phyloP scores from a whole-genome alignment of 2,329 filamentous ascomycete genomes.

The Hymenoscyphus linearis region DNA sequence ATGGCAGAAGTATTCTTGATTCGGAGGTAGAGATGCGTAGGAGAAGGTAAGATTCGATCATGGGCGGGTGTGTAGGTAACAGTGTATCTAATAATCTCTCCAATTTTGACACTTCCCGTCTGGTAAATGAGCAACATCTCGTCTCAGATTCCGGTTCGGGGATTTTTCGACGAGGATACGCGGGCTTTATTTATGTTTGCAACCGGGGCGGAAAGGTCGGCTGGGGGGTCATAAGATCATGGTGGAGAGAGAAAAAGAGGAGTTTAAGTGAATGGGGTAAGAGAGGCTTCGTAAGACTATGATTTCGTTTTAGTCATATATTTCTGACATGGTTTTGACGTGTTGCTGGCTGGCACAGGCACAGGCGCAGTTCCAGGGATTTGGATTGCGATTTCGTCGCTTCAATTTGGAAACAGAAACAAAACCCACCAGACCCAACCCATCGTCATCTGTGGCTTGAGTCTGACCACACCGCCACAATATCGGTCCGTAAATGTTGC shows the following conservation, averaged over 20 bases:
- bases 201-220: background rate
- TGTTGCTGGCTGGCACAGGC: background rate
- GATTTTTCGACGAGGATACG: background rate
- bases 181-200: background rate
- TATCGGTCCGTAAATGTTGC: no score
- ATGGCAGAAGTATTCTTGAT: conserved; percentile 90
- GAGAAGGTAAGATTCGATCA: conserved; percentile 86
- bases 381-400: background rate
- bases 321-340: background rate
- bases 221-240: conserved; percentile 3
- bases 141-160: background rate
- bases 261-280: background rate
- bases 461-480: no score
- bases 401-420: no score
- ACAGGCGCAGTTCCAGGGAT: background rate
- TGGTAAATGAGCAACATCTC: conserved; percentile 89
- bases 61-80: conserved; percentile 85
- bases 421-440: no score
- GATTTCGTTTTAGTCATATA: background rate
- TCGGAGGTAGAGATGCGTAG: conserved; percentile 73
- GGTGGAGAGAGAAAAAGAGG: background rate
- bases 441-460: no score
- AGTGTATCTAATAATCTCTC: conserved; percentile 87
- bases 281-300: background rate
- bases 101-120: conserved; percentile 84